phyloP scores from a whole-genome alignment of 257 asterid species.

The Gentiana straminea region DNA sequence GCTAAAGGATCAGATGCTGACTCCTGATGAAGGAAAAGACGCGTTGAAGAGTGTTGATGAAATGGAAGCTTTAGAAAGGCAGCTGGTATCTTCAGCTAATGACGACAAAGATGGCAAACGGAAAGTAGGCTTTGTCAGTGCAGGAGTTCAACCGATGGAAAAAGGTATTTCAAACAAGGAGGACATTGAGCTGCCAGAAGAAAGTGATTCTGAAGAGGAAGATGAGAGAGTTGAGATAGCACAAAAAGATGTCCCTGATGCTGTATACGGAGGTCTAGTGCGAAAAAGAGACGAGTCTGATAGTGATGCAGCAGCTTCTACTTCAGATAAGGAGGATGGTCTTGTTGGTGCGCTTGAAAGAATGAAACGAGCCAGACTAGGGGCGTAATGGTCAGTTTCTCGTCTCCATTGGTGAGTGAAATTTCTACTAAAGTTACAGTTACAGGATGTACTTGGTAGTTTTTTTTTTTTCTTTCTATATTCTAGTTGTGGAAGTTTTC shows the following conservation, averaged over 20 bases:
- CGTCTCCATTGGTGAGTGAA: too few species aligned
- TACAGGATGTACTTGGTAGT: too few species aligned
- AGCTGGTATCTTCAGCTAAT: slow-evolving; percentile 41
- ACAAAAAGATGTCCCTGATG: slow-evolving; percentile 76
- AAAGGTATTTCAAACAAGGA: slow-evolving; percentile 36
- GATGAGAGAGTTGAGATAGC: slow-evolving; percentile 73
- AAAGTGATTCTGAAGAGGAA: slow-evolving; percentile 70
- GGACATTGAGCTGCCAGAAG: slow-evolving; percentile 91
- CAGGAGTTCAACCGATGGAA: slow-evolving; percentile 42
- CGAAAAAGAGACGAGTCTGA: slow-evolving; percentile 51
- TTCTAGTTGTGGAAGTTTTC: too few species aligned
- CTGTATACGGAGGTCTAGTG: slow-evolving; percentile 68
- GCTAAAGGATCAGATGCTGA: slow-evolving; percentile 85
- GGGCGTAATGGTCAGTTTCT: too few species aligned
- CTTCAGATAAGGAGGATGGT: slow-evolving; percentile 27
- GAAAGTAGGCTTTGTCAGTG: slow-evolving; percentile 76
- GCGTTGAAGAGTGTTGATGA: slow-evolving; percentile 76
- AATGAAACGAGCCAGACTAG: too few species aligned
- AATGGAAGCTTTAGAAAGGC: slow-evolving; percentile 84
- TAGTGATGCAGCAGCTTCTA: slow-evolving; percentile 10
- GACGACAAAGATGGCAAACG: slow-evolving; percentile 34
- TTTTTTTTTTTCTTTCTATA: too few species aligned
- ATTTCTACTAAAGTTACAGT: too few species aligned
- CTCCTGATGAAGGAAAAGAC: slow-evolving; percentile 88
- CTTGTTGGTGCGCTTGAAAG: not conserved